A percentile compares a stretch with the other conserved stretches of the same genome.
phyloP scores from a whole-genome alignment of 2,329 filamentous ascomycete species.

The Sclerotinia sclerotiorum region DNA sequence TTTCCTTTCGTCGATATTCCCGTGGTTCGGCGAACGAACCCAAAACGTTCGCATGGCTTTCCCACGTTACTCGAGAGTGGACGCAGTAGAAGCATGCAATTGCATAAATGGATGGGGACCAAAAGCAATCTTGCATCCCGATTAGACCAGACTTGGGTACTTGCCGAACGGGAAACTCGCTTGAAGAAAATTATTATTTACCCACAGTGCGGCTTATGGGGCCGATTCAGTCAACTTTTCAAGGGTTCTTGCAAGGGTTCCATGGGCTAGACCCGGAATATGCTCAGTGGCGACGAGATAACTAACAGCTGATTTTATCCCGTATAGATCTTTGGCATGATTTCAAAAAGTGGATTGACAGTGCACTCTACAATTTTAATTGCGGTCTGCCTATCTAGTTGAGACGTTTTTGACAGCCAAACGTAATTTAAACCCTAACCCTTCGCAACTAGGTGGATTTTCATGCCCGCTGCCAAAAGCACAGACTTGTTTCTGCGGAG shows the following conservation, averaged over 20 bases:
- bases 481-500: background rate
- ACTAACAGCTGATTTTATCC: constrained; percentile 12
- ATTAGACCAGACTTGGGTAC: constrained; percentile 2
- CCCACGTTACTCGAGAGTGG: background rate
- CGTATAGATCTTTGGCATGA: background rate
- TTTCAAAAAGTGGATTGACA: constrained; percentile 8
- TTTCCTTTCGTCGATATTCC: constrained; percentile 9
- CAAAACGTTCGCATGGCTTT: background rate
- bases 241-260: constrained; percentile 8
- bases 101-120: constrained; percentile 1
- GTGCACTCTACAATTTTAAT: background rate
- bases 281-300: background rate
- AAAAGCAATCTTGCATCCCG: constrained; percentile 8
- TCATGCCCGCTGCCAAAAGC: background rate
- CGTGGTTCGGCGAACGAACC: constrained; percentile 5
- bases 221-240: background rate
- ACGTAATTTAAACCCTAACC: background rate
- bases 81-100: constrained; percentile 6
- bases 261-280: background rate
- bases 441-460: background rate
- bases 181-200: constrained; percentile 13
- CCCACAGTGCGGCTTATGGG: constrained; percentile 5
- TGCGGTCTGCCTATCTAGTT: background rate
- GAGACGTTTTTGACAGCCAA: background rate
- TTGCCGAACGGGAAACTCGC: background rate